A percentile compares a stretch with the other conserved stretches of the same genome.
phyloP scores from a whole-genome alignment of 352 stramenopile species.

The Globisporangium emineosum region DNA sequence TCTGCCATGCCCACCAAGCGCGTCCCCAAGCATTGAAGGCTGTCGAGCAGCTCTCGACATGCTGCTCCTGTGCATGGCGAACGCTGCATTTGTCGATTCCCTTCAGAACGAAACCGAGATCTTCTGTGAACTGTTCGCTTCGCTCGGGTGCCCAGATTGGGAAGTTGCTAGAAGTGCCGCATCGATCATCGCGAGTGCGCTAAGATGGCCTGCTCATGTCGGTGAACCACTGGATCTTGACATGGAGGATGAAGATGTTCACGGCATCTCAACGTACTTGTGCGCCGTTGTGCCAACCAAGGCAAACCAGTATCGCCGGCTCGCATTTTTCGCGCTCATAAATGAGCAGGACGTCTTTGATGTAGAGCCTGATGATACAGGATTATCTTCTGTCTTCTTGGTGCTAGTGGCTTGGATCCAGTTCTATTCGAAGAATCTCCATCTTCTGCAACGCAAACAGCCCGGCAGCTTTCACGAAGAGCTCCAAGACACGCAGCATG shows the following conservation, averaged over 20 bases:
- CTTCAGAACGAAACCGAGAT: constrained; percentile 16
- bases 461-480: neutral
- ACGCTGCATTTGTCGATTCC: constrained; percentile 6
- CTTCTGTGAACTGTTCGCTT: constrained; percentile 19
- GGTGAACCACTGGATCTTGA: neutral
- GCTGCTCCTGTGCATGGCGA: constrained; percentile 3
- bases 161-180: constrained; percentile 1
- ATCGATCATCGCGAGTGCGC: neutral
- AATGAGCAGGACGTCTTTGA: constrained; percentile 15
- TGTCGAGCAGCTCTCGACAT: constrained; percentile 6
- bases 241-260: neutral
- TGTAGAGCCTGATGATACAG: neutral
- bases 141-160: constrained; percentile 18
- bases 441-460: constrained; percentile 1
- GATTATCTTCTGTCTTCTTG: constrained; percentile 24
- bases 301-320: constrained; percentile 9
- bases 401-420: constrained; percentile 26
- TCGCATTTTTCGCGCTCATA: constrained; percentile 16
- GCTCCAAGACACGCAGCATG: neutral
- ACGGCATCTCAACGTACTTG: constrained; percentile 1
- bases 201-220: neutral
- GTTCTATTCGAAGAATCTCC: constrained; percentile 29
- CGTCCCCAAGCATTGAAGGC: neutral
- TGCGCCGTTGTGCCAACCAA: neutral
- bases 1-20: neutral